These are phyloP conservation scores for Solanum neorickii DNA, from an alignment of 257 asterid genomes.

Conservation along the genomic window DNA sequence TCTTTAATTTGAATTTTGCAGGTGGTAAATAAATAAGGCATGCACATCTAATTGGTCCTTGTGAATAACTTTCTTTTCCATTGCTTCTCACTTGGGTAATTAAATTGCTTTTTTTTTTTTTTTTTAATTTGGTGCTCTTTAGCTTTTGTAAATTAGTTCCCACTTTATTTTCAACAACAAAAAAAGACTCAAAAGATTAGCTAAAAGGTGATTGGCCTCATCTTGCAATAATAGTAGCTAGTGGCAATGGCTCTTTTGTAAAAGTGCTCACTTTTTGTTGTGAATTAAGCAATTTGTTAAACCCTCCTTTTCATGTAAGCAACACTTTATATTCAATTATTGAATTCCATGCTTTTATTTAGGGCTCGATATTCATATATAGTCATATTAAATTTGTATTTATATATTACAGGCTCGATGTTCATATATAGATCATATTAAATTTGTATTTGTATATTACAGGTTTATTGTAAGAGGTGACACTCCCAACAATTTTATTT, in stretches of 20 bases:
- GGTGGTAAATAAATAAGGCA: slow-evolving; percentile 19
- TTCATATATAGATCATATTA: too few relatives aligned
- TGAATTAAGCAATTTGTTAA: background rate
- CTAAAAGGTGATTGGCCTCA: background rate
- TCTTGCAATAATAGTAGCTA: background rate
- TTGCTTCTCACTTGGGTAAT: background rate
- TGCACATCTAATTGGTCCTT: background rate
- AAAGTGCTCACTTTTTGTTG: background rate
- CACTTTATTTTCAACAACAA: background rate
- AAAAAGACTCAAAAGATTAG: background rate
- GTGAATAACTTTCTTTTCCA: background rate
- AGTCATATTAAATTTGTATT: too few relatives aligned
- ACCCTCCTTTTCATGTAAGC: background rate
- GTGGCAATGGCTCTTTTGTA: background rate
- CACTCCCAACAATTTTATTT: fast-evolving
- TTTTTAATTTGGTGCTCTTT: background rate
- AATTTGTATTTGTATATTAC: too few relatives aligned
- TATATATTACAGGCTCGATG: too few relatives aligned
- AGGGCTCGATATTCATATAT: fast-evolving
- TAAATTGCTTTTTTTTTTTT: background rate
- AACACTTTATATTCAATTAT: background rate
- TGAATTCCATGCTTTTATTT: too few relatives aligned
- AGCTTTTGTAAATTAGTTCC: background rate
- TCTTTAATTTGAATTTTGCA: slow-evolving; percentile 1
- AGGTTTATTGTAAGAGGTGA: too few relatives aligned